Percentiles rank a stretch among this genome's conserved stretches.
These are phyloP conservation scores for Fusarium begoniae DNA, from an alignment of 2,329 filamentous ascomycete species.

Conservation along the genomic window DNA sequence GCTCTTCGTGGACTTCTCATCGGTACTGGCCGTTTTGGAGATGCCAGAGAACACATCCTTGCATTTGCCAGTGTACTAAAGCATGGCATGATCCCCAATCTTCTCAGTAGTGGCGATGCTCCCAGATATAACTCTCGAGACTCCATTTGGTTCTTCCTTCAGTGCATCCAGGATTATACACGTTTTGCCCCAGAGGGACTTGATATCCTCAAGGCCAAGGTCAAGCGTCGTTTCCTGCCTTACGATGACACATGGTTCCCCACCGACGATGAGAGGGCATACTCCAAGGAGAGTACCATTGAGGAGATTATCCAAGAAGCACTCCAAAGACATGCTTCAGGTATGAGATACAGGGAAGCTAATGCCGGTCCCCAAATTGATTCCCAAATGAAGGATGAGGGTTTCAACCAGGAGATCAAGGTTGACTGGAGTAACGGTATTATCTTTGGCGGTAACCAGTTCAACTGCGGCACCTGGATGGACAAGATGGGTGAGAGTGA, in stretches of 20 bases:
- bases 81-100: constrained; percentile 97
- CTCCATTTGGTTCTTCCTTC: constrained; percentile 97
- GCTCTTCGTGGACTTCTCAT: constrained; percentile 91
- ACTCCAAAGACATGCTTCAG: constrained; percentile 88
- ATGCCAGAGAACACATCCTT: constrained; percentile 92
- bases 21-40: constrained; percentile 85
- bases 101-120: constrained; percentile 83
- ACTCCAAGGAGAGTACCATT: constrained; percentile 83
- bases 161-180: constrained; percentile 93
- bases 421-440: constrained; percentile 92
- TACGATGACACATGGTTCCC: constrained; percentile 97
- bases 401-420: constrained; percentile 90
- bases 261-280: constrained; percentile 81
- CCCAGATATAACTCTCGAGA: constrained; percentile 96
- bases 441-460: constrained; percentile 92
- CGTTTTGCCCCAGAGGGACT: constrained; percentile 81
- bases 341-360: constrained; percentile 92
- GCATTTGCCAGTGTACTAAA: constrained; percentile 97
- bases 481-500: constrained; percentile 99
- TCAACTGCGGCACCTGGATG: constrained; percentile 99
- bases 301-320: constrained; percentile 93
- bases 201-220: constrained; percentile 76
- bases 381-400: constrained; percentile 89
- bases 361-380: constrained; percentile 91
- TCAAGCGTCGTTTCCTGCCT: constrained; percentile 87